A percentile compares a stretch with the other conserved stretches of the same genome.
These are phyloP conservation scores for Skeletonema menzelii DNA, from an alignment of 108 stramenopile genomes.

Conservation along the genomic window DNA sequence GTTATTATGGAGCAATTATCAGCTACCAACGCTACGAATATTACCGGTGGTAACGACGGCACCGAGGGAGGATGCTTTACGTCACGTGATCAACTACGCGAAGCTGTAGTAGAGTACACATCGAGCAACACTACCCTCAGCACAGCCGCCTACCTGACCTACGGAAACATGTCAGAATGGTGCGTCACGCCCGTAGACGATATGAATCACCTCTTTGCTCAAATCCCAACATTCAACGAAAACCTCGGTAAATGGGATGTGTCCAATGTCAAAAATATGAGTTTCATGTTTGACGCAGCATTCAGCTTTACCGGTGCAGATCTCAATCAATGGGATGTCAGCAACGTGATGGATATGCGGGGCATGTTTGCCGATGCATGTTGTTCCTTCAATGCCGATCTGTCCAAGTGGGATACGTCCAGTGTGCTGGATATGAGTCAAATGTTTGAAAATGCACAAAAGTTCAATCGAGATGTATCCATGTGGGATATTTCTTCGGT, in stretches of 20 bases:
- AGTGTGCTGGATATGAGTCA: constrained; percentile 4
- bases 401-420: background rate
- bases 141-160: background rate
- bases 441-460: constrained; percentile 2
- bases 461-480: constrained; percentile 17
- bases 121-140: background rate
- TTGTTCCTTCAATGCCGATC: background rate
- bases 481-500: constrained; percentile 42
- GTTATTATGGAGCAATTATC: too few species aligned
- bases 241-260: constrained; percentile 50
- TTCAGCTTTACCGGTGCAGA: background rate
- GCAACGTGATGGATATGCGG: constrained; percentile 14
- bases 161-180: background rate
- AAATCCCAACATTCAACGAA: constrained; percentile 17
- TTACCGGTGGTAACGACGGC: background rate
- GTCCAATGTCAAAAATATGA: constrained; percentile 27
- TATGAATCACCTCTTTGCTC: background rate
- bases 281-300: constrained; percentile 25
- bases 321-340: constrained; percentile 27
- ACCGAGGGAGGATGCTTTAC: constrained; percentile 16
- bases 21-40: too few species aligned
- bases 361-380: constrained; percentile 21
- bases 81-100: constrained; percentile 7
- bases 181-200: background rate
- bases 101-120: constrained; percentile 11